A percentile compares a stretch with the other conserved stretches of the same genome.
phyloP scores from a whole-genome alignment of 1,139 yeast species.

The Nakaseomyces delphensis region DNA sequence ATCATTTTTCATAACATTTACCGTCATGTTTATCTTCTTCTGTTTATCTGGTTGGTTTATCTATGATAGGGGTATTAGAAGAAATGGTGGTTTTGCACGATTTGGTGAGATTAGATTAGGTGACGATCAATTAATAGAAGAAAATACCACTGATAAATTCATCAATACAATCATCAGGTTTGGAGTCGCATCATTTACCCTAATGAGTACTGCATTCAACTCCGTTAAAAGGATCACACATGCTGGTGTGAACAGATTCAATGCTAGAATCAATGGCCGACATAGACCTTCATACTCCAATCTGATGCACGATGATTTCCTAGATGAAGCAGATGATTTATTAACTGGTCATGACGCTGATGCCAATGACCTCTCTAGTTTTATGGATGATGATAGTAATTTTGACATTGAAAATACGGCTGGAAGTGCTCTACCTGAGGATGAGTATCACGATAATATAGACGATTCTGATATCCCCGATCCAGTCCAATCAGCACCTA shows the following conservation, averaged over 20 bases:
- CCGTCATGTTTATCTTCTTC: conserved; percentile 48
- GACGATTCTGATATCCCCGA: conserved; percentile 3
- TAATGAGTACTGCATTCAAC: conserved; percentile 15
- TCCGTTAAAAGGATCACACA: conserved; percentile 13
- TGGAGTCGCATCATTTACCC: conserved; percentile 42
- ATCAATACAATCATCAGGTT: conserved; percentile 55
- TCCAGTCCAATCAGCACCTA: conserved; percentile 13
- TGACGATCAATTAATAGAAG: conserved; percentile 60
- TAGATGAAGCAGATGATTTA: conserved; percentile 32
- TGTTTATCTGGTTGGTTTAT: conserved; percentile 58
- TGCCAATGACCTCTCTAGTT: conserved; percentile 29
- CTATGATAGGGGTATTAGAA: conserved; percentile 69
- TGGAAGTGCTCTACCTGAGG: background rate
- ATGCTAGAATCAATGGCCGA: conserved; percentile 19
- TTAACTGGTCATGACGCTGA: conserved; percentile 33
- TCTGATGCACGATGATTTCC: conserved; percentile 27
- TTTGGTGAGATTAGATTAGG: conserved; percentile 84
- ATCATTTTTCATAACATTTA: conserved; percentile 25
- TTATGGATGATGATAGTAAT: conserved; percentile 26
- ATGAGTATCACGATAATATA: background rate
- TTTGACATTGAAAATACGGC: conserved; percentile 27
- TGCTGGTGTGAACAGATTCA: conserved; percentile 11
- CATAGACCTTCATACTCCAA: conserved; percentile 28
- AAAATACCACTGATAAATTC: conserved; percentile 52
- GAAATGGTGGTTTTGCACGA: conserved; percentile 72